Base-by-base conservation (phyloP, 2,329 filamentous ascomycete genomes). In the Elsinoe ampelina region DNA sequence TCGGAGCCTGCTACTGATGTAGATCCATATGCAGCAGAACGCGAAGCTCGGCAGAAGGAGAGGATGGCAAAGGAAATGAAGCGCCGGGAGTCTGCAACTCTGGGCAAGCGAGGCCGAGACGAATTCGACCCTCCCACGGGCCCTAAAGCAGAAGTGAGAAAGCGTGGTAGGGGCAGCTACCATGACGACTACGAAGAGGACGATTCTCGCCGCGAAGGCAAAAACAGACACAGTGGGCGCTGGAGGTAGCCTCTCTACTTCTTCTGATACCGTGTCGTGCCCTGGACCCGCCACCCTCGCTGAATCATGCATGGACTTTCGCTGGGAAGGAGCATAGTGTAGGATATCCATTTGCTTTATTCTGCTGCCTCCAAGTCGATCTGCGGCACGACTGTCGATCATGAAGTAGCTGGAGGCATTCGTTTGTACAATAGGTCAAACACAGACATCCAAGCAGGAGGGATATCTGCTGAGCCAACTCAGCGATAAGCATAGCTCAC, bases 1-100 rank as follows among this genome's bases (percentile, higher is more conserved):
- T 47, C 58, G 19, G 52, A 59, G 3, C 13, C 62, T 8, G 47
- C 61, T 3, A 50, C 63, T 7, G 50, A 61, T 11, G 58, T 42
- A 12, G 68, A 70, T 47, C 67, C 66, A 0, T 69, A 71, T 42
- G 67, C 66, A 4, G 64, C 61, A 34, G 67, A 70, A 60, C 65
- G 68, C 34, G 67, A 64, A 54, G 59, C 52, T 17, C 61, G 62
- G 17, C 63, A 62, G 38, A 64, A 68, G 57, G 63, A 65, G 43
- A 76, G 85, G 22, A 73, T 87, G 54, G 73, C 85, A 11, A 85
- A 84, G 64, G 85, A 89, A 69, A 81, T 82, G 38, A 82, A 87
- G 69, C 78, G 69, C 76, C 82, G 43, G 75, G 80, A 42, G 67
- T 82, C 54, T 68, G 76, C 54, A 64, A 78, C 30, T 70, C 71